Evolutionary conservation across 306 rosid genomes (phyloP), one percentile per base, ranked within the genome.

Genomic region (Sphenostylis stenocarpa): DNA sequence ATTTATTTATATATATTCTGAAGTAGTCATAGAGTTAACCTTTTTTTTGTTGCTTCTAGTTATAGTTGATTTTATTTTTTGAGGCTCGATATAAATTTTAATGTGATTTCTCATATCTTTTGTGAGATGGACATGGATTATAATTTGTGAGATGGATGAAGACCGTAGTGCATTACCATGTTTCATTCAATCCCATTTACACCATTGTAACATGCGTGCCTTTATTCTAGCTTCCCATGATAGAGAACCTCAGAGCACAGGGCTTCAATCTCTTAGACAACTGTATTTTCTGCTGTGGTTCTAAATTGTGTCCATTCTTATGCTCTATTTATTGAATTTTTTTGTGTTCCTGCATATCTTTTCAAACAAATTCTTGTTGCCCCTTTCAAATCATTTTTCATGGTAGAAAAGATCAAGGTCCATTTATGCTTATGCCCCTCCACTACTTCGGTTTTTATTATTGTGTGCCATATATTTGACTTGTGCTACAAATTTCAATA

Each of bases 401-500:
- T 9, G 9, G 61, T 34, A 20, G 72, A 60, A 61, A 51, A 72
- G 43, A 17, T 29, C 39, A 38, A 26, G 41, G 36, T 60, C 34
- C 47, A 61, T 60, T 74, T 60, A 29, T 60, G 20, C 4, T 58
- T 47, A 12, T 24, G 6, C 49, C 63, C 8, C 72, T 33, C 23
- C 15, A 20, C 72, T 34, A 26, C 63, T 69, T 60, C 7, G 61
- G 55, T n/a, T 70, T 72, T 12, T 38, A 9, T 23, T 2, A 17
- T 62, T 8, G 43, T 41, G 16, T 24, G 65, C 44, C 19, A 60
- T 48, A 20, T 38, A 61, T 33, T 48, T 56, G 34, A 56, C 62
- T 56, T 68, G 73, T 34, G 44, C 41, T 15, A 58, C 14, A 16
- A 51, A 41, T 34, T 24, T 74, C 48, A 67, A 62, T 73, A 70